Conservation (phyloP, 1,284 basidiomycete species). For the Gymnopus androsaceus region DNA sequence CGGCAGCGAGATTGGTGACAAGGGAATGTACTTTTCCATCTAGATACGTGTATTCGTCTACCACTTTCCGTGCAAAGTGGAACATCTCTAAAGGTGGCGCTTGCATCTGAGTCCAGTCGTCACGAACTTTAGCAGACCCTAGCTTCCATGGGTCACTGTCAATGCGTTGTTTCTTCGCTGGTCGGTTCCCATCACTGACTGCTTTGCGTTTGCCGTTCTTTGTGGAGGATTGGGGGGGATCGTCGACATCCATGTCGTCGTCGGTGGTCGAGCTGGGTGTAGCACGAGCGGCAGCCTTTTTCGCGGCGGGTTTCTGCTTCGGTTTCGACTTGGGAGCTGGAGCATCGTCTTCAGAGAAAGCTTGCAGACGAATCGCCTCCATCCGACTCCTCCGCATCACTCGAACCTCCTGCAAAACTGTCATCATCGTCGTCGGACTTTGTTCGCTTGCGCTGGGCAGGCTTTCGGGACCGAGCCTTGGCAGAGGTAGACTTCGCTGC, state of each 20-base stretch:
- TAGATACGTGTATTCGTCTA: slow-evolving; percentile 96
- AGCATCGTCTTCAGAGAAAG: slow-evolving; percentile 25
- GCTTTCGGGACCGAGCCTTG: slow-evolving; percentile 19
- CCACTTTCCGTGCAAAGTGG: slow-evolving; percentile 84
- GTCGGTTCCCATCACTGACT: slow-evolving; percentile 43
- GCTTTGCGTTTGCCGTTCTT: slow-evolving; percentile 53
- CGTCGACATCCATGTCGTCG: slow-evolving; percentile 62
- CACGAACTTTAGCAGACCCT: slow-evolving; percentile 58
- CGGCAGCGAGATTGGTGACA: slow-evolving; percentile 76
- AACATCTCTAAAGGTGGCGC: slow-evolving; percentile 90
- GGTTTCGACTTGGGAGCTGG: slow-evolving; percentile 26
- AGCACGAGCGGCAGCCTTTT: neutral
- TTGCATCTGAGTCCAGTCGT: slow-evolving; percentile 79
- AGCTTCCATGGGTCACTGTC: slow-evolving; percentile 84
- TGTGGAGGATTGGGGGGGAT: slow-evolving; percentile 38
- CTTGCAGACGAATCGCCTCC: slow-evolving; percentile 25
- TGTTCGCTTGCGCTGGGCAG: neutral
- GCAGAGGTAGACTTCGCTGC: slow-evolving; percentile 18
- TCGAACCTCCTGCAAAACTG: slow-evolving; percentile 33
- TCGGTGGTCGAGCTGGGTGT: slow-evolving; percentile 30
- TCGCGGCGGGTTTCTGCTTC: slow-evolving; percentile 22
- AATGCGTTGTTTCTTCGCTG: slow-evolving; percentile 64
- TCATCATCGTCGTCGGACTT: slow-evolving; percentile 17
- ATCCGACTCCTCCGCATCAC: slow-evolving; percentile 46
- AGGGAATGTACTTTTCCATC: slow-evolving; percentile 80